phyloP scores from a whole-genome alignment of 2,329 filamentous ascomycete species.

The Aureobasidium namibiae region DNA sequence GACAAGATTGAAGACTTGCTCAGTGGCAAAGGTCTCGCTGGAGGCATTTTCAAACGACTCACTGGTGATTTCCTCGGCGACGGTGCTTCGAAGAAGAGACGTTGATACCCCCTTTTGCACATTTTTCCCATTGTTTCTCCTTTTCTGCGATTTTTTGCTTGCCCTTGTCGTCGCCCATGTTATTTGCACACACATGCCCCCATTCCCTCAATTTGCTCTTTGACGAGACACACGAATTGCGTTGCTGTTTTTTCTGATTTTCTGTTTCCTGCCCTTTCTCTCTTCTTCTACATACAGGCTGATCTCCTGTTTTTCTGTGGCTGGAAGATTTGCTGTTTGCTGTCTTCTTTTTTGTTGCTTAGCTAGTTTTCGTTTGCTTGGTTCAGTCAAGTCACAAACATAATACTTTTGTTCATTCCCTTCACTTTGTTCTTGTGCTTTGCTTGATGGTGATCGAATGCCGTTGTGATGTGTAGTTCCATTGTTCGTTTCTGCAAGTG shows the following conservation, averaged over 20 bases:
- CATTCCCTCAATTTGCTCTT: background rate
- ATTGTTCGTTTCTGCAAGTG: background rate
- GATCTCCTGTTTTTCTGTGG: background rate
- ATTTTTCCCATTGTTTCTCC: background rate
- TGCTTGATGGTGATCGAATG: too few relatives aligned
- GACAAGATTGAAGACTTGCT: constrained; percentile 25
- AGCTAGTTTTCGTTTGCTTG: background rate
- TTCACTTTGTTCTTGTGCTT: background rate
- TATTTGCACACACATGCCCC: background rate
- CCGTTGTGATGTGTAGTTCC: background rate
- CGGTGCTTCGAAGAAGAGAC: constrained; percentile 1
- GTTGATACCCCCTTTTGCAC: background rate
- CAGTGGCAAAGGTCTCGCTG: constrained; percentile 22
- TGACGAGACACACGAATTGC: background rate
- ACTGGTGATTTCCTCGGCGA: constrained; percentile 17
- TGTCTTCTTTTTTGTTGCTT: background rate
- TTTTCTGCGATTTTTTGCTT: background rate
- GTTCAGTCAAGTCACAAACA: background rate
- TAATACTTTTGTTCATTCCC: background rate
- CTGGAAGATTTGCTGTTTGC: background rate
- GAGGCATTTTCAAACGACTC: constrained; percentile 21
- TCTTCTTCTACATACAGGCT: background rate
- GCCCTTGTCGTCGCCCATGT: background rate
- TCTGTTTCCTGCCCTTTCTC: background rate
- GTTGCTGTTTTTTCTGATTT: too few relatives aligned